A percentile compares a stretch with the other conserved stretches of the same genome.
Evolutionary conservation across 306 rosid genomes (phyloP).

Genomic region (Glycine tomentella): DNA sequence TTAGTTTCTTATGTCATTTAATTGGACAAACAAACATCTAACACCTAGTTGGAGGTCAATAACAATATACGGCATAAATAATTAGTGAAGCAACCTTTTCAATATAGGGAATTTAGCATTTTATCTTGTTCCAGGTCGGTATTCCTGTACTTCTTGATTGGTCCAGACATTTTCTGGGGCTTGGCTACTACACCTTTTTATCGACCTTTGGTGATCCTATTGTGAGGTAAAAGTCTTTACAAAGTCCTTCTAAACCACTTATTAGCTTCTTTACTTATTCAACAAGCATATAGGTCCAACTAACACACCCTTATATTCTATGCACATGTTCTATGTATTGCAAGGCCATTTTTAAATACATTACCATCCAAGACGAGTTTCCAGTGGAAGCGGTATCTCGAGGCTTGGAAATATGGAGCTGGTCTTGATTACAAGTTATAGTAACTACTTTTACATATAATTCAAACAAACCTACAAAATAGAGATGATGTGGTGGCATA

Average conservation of each 20-base stretch:
- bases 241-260: slow-evolving; percentile 2
- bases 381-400: slow-evolving; percentile 78
- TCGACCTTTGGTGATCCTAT: slow-evolving; percentile 75
- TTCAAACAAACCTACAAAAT: background rate
- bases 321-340: slow-evolving; percentile 37
- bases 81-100: slow-evolving; percentile 6
- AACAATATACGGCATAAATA: background rate
- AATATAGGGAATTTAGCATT: slow-evolving; percentile 10
- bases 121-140: slow-evolving; percentile 70
- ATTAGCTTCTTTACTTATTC: background rate
- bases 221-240: slow-evolving; percentile 62
- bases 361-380: slow-evolving; percentile 69
- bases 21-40: background rate
- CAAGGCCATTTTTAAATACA: slow-evolving; percentile 65
- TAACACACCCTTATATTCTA: background rate
- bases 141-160: slow-evolving; percentile 86
- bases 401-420: slow-evolving; percentile 97
- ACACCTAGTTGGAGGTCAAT: slow-evolving; percentile 1
- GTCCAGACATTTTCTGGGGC: slow-evolving; percentile 82
- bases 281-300: slow-evolving; percentile 17
- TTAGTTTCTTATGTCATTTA: background rate
- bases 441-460: slow-evolving; percentile 24
- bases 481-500: slow-evolving; percentile 3
- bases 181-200: slow-evolving; percentile 81
- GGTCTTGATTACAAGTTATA: slow-evolving; percentile 88